Evolutionary conservation across 2,329 filamentous ascomycete genomes (phyloP), one percentile per base, ranked within the genome.

Genomic region (Fusarium udum): DNA sequence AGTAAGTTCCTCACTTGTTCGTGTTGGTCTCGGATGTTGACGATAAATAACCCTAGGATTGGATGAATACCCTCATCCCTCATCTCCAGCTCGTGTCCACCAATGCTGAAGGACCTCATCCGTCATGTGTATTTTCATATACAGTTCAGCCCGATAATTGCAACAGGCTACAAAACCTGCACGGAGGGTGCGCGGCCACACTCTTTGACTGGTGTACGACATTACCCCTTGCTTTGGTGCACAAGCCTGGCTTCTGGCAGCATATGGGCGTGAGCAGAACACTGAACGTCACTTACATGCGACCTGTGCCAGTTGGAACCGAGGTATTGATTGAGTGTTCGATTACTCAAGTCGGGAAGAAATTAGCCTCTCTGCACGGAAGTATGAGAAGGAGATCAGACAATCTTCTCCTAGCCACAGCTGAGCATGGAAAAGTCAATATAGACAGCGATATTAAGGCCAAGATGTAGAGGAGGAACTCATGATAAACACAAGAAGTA

Each of bases 121-220:
- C 40, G 66, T 77, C 58, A 75, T 84, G 73, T 58, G 83, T 80
- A 37, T 87, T 89, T 78, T 76, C 81, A 66, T 88, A 86, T 79
- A 86, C 82, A 6, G 85, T 89, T 32, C 84, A 86, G 63, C 79
- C 82, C 0, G 74, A 82, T 7, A 87, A 91, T 82, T 85, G 84
- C 79, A 91, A 91, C 80, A 81, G 84, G 11, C 65, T 86, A 20
- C 80, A 80, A 32, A 91, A 87, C 81, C 81, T 92, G 61, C 90
- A 92, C 77, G 90, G 89, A 60, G 90, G 90, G 24, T 91, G 89
- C 71, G 85, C 89, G 0, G 88, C 92, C 6, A 91, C 91, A 1
- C 81, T 94, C 8, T 91, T 93, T 73, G 92, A 94, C 81, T 83
- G 88, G 64, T 86, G 89, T 74, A 93, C 92, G 1, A 89, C 89